Evolutionary conservation across 179 eudicot genomes (phyloP), one percentile per base, ranked within the genome.

Genomic region (Beta lomatogona): DNA sequence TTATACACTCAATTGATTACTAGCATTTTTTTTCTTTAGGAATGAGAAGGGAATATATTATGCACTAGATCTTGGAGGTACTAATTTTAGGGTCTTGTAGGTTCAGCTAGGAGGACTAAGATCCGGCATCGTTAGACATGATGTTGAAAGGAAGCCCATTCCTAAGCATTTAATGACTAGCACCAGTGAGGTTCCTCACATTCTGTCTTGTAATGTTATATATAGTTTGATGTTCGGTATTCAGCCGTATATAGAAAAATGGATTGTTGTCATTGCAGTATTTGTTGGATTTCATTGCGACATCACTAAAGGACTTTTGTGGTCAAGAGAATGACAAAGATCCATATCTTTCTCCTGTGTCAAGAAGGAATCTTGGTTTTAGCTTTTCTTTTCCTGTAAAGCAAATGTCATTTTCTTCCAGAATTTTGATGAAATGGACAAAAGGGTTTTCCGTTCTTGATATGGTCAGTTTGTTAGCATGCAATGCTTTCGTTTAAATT

Each of bases 351-450:
- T 78, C 92, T 68, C 67, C 85, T 73, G 73, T 19, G 25, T 76
- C 86, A 74, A 88, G 81, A 83, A 90, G 90, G 80, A 92, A 92
- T 80, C 90, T 97, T 70, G 98, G 98, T 19, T 90, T 94, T 77
- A 92, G 98, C 77, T 97, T 97, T 80, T 94, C 99, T 54, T 97
- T 94, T 84, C 99, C 99, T 25, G 91, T 94, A 82, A 97, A 89
- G 81, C 98, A 97, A 83, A 86, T 78, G 19, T 91, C 98, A 55
- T 80, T 91, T 25, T 81, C 89, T 9, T 92, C 99, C 0, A 98
- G 99, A 69, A 83, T 84, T 72, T 87, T 97, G 63, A 88, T 92
- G 60, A 94, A 88, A 82, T 97, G 97, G 98, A 92, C 98, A 6
- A 97, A 97, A 83, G 97, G 94, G 57, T 97, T 94, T 87, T 79